Percentiles rank a stretch among this genome's conserved stretches.
Conservation (phyloP, 202 grass and related monocot genomes). For the Schoenoplectus tabernaemontani region DNA sequence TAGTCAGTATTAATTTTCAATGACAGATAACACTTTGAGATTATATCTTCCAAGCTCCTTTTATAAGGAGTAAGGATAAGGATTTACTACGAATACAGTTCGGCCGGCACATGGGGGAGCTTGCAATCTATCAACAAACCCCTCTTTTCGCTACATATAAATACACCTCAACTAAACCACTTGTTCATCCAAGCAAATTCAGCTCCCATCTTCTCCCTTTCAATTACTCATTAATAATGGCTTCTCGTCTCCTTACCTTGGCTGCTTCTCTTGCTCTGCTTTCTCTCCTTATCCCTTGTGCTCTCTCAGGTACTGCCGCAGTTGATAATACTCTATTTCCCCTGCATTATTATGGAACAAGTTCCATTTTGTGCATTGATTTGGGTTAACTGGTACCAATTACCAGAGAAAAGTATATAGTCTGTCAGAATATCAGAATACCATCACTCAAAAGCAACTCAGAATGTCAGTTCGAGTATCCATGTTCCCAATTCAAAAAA, state of each 20-base stretch:
- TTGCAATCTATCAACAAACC: background rate
- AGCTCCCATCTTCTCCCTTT: background rate
- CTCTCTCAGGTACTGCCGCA: constrained; percentile 29
- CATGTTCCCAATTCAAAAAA: background rate
- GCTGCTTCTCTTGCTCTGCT: constrained; percentile 10
- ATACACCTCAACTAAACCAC: background rate
- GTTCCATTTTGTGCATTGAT: background rate
- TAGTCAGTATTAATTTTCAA: too few relatives aligned
- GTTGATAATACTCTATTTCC: constrained; percentile 27
- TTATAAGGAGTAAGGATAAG: too few relatives aligned
- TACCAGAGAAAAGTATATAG: background rate
- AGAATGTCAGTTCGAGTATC: background rate
- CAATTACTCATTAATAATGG: background rate
- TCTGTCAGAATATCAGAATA: background rate
- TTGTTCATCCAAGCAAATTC: background rate
- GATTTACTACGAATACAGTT: too few relatives aligned
- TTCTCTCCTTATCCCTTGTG: constrained; percentile 1
- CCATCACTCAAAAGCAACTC: background rate
- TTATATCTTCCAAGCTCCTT: too few relatives aligned
- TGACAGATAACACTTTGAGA: too few relatives aligned
- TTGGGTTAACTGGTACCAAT: background rate
- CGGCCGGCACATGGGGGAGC: too few relatives aligned
- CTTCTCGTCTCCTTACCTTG: background rate
- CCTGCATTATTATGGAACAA: background rate
- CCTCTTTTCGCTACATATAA: background rate